Evolutionary conservation across 208 protist genomes (phyloP).

Genomic region (Leishmania arabica): DNA sequence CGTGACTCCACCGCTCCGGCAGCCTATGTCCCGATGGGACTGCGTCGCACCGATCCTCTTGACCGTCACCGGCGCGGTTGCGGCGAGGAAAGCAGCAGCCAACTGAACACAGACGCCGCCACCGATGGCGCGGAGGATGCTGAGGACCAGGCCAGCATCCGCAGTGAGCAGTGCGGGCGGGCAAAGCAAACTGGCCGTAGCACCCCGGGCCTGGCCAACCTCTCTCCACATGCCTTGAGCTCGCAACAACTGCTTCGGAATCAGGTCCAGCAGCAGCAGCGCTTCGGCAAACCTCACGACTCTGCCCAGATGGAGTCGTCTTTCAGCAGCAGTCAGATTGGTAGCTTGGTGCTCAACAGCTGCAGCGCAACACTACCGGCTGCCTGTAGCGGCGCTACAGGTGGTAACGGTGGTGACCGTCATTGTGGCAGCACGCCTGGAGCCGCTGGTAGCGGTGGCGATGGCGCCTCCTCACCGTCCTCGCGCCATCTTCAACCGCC

Average conservation of each 20-base stretch:
- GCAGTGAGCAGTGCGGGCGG: neutral
- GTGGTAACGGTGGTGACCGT: neutral
- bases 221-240: neutral
- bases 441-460: neutral
- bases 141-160: constrained; percentile 3
- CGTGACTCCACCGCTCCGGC: neutral
- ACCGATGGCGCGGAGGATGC: neutral
- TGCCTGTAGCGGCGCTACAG: neutral
- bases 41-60: neutral
- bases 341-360: constrained; percentile 4
- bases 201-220: neutral
- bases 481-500: constrained; percentile 19
- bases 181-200: neutral
- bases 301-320: neutral
- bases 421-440: neutral
- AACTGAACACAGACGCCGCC: neutral
- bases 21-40: constrained; percentile 2
- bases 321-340: constrained; percentile 3
- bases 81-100: neutral
- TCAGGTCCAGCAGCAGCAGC: neutral
- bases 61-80: neutral
- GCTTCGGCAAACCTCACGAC: neutral
- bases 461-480: neutral
- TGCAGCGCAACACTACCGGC: neutral
- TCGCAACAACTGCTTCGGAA: neutral